Percentiles rank a stretch among this genome's conserved stretches.
Conservation (phyloP, 2,329 filamentous ascomycete species). For the Penicillium sp. region DNA sequence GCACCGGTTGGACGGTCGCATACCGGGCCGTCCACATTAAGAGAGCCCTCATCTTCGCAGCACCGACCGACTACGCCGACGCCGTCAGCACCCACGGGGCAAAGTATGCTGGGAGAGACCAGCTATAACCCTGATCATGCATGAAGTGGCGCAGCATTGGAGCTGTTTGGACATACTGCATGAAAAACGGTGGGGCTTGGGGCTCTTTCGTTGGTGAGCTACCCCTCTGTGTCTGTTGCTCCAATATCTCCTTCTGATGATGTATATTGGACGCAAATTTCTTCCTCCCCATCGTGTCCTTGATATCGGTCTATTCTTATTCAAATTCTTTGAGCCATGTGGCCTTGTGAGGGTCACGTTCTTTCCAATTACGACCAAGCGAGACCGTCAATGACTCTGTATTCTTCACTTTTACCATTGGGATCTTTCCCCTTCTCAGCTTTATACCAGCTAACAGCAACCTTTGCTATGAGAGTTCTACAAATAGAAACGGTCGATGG, state of each 20-base stretch:
- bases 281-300: constrained; percentile 2
- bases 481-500: background rate
- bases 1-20: constrained; percentile 63
- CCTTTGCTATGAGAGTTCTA: background rate
- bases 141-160: constrained; percentile 22
- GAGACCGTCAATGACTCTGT: background rate
- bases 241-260: constrained; percentile 9
- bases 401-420: background rate
- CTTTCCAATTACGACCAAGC: background rate
- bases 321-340: background rate
- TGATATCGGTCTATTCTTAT: constrained; percentile 1
- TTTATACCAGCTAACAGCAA: constrained; percentile 14
- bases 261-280: constrained; percentile 14
- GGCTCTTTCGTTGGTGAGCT: background rate
- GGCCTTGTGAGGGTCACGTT: constrained; percentile 1
- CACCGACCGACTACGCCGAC: constrained; percentile 53
- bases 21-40: constrained; percentile 36
- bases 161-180: constrained; percentile 3
- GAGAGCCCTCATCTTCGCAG: constrained; percentile 33
- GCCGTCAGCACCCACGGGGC: constrained; percentile 57
- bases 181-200: background rate
- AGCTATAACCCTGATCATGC: constrained; percentile 67
- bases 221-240: background rate
- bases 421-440: background rate
- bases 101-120: constrained; percentile 67